These are phyloP conservation scores for Mallotus repandus DNA, from an alignment of 441 rosid species.

Conservation along the genomic window DNA sequence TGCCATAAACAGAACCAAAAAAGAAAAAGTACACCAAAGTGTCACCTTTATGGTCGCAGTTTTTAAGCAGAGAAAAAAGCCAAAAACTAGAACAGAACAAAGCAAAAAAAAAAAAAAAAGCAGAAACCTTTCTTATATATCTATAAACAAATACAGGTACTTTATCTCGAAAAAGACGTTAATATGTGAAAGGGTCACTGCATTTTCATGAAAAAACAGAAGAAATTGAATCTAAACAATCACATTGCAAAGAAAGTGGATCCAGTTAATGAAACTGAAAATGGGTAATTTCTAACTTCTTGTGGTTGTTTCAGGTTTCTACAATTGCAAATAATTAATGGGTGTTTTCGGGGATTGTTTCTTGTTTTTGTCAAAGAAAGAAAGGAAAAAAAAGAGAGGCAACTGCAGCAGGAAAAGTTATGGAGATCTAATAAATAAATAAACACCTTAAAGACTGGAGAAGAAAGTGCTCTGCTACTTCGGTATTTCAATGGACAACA, in stretches of 20 bases:
- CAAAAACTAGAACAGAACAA: too few relatives aligned
- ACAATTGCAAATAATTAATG: neutral
- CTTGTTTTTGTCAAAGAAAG: neutral
- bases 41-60: neutral
- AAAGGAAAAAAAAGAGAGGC: neutral
- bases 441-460: too few relatives aligned
- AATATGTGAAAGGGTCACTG: neutral
- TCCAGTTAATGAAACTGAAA: neutral
- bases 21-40: neutral
- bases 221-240: neutral
- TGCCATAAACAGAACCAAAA: neutral
- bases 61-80: neutral
- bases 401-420: too few relatives aligned
- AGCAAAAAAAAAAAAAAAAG: neutral
- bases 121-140: conserved; percentile 8
- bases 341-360: neutral
- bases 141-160: neutral
- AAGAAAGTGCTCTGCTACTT: neutral
- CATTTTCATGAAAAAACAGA: neutral
- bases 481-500: neutral
- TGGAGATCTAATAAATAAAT: neutral
- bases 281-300: too few relatives aligned
- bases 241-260: neutral
- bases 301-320: neutral
- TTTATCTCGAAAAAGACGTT: neutral